Evolutionary conservation across 305 asterid genomes (phyloP), one percentile per base, ranked within the genome.

Genomic region (Fraxinus angustifolia): DNA sequence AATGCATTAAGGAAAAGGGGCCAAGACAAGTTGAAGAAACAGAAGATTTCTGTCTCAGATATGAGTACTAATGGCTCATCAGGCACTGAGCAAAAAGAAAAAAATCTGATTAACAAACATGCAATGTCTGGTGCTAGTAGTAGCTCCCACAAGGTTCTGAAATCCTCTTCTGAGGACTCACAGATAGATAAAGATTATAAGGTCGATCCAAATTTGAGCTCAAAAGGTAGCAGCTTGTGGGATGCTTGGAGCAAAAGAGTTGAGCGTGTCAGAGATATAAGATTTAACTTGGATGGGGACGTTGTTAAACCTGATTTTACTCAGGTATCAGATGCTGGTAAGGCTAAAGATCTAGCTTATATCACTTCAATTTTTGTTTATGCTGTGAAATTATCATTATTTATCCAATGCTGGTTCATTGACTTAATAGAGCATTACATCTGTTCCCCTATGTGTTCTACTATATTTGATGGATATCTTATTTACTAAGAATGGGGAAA

Each of bases 191-290:
- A 85, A 71, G 85, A 75, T 75, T 81, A 76, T 56, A 87, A 85
- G 67, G 72, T n/a, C 77, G 77, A 80, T 58, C 62, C 86, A 26
- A 80, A 76, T 79, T 53, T 28, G 81, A 86, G 76, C 70, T 78
- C 88, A 31, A 76, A 84, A 73, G 82, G 84, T 78, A 31, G 86
- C 78, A 83, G 91, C 78, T 45, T 85, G 84, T 96, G 99, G 99
- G 90, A 88, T 83, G 84, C 88, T 21, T 96, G 99, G 99, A 94
- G 94, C 84, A 85, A 80, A 87, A 88, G 97, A 89, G 99, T 96
- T 62, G 99, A 94, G 89, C 79, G 79, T 85, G 97, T 85, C 83
- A 90, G 97, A 84, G 92, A 91, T 62, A 70, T 96, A 80, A 91
- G 97, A 82, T 96, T 96, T 86, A 82, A 89, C 38, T 38, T 84